Conservation (phyloP, 2,329 filamentous ascomycete genomes). For the Verticillium zaregamsianum region DNA sequence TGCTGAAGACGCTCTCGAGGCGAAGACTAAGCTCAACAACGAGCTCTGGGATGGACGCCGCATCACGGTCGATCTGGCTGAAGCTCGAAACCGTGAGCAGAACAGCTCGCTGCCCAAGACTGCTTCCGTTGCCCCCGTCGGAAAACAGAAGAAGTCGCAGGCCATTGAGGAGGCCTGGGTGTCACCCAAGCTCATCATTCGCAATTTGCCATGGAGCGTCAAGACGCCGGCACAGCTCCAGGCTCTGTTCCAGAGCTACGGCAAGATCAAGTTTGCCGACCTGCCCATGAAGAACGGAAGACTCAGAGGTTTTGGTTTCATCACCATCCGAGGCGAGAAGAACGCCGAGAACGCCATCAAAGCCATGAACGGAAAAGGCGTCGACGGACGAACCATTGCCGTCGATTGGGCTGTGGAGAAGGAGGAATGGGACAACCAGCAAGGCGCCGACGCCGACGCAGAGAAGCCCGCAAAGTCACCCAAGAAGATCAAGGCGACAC, state of each 20-base stretch:
- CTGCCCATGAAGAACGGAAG: slow-evolving; percentile 74
- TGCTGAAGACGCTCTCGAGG: slow-evolving; percentile 79
- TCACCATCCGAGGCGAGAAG: slow-evolving; percentile 80
- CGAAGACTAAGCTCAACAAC: slow-evolving; percentile 77
- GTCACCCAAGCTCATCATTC: slow-evolving; percentile 76
- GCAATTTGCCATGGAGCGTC: slow-evolving; percentile 94
- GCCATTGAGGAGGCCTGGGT: slow-evolving; percentile 56
- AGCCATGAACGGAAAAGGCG: slow-evolving; percentile 79
- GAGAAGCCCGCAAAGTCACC: slow-evolving; percentile 25
- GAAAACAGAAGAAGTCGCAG: slow-evolving; percentile 39
- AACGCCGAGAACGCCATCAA: slow-evolving; percentile 89
- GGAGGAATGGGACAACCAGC: slow-evolving; percentile 70
- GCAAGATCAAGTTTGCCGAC: slow-evolving; percentile 84
- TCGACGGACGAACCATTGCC: slow-evolving; percentile 83
- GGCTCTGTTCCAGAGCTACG: slow-evolving; percentile 78
- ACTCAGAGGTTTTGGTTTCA: slow-evolving; percentile 87
- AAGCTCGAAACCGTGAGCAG: slow-evolving; percentile 69
- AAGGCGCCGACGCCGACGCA: slow-evolving; percentile 21
- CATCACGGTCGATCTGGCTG: slow-evolving; percentile 82
- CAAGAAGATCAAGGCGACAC: slow-evolving; percentile 14
- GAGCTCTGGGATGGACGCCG: slow-evolving; percentile 73
- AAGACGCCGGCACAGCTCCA: slow-evolving; percentile 79
- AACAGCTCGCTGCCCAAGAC: slow-evolving; percentile 31
- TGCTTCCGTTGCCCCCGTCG: slow-evolving; percentile 13
- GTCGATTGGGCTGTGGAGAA: slow-evolving; percentile 98